Base-by-base conservation (phyloP, 129 eudicot species). In the Escallonia rubra region DNA sequence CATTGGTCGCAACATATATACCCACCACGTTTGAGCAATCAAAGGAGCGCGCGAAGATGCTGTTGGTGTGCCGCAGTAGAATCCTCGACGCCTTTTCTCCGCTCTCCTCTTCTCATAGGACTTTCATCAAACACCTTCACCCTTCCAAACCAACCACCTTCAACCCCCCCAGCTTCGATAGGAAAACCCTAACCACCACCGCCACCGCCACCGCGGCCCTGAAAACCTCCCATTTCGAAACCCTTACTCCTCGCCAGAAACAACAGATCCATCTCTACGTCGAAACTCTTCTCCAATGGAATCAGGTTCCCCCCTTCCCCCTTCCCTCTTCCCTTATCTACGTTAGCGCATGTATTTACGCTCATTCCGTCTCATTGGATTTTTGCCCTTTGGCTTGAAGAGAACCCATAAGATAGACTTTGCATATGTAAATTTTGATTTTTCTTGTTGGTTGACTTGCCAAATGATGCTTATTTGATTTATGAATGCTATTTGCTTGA, bases 211-310 rank as follows among this genome's bases (percentile, higher is more conserved):
- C 79, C 55, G 66, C 76, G 10, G 64, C 63, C 48, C 69, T 66
- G 63, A 69, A 57, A 10, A 41, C 75, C 13, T 65, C 86, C n/a
- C 89, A 78, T 57, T 88, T 88, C 56, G 81, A 86, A 61, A 74
- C 90, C 82, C 79, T 88, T 43, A 75, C 74, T 59, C 74, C 86
- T 7, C 71, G 71, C 10, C 96, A 92, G 51, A 68, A 86, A 41
- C 76, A 81, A n/a, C 98, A 92, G 78, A 72, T 86, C 16, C 78
- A 76, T 50, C 68, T 83, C 43, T 92, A 81, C 68, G 74, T 92
- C n/a, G 89, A 80, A 40, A 66, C 91, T 59, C 95, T 92, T 64
- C 95, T 88, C 68, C 67, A 81, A 56, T 92, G 98, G 98, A 92
- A 92, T 72, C 95, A 92, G 96, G 97, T 91, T 11, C 4, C 48